Evolutionary conservation across 257 asterid genomes (phyloP).

Genomic region (Nicotiana noctiflora): DNA sequence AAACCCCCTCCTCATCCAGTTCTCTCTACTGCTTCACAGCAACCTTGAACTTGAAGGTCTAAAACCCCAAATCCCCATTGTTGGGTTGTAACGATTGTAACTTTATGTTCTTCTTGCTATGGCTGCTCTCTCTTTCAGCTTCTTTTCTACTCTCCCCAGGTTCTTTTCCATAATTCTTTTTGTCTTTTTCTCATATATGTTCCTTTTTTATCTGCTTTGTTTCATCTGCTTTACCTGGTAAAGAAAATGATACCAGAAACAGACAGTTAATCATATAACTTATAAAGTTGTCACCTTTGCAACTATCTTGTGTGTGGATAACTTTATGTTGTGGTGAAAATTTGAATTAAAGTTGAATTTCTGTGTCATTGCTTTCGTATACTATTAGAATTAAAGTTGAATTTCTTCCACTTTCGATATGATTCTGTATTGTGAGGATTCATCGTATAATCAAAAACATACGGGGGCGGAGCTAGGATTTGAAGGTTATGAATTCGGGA

Average conservation of each 20-base stretch:
- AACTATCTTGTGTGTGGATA: not conserved
- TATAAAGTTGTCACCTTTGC: constrained; percentile 4
- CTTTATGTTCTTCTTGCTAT: constrained; percentile 32
- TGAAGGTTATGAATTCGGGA: too few species aligned
- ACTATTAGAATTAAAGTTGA: not conserved
- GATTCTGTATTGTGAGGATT: too few species aligned
- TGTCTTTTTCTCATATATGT: not conserved
- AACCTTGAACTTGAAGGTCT: not conserved
- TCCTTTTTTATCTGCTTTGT: not conserved
- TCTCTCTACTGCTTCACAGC: not conserved
- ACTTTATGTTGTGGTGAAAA: not conserved
- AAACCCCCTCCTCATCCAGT: constrained; percentile 18
- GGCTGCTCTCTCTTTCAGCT: constrained; percentile 62
- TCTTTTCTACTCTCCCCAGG: constrained; percentile 66
- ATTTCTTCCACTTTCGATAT: not conserved
- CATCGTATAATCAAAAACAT: too few species aligned
- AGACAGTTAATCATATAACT: not conserved
- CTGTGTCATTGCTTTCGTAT: not conserved
- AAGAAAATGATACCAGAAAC: not conserved
- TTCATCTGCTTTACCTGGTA: not conserved
- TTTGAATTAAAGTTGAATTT: not conserved
- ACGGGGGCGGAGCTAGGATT: too few species aligned
- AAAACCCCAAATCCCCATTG: constrained; percentile 7
- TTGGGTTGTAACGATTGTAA: constrained; percentile 21
- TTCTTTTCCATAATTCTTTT: constrained; percentile 28